Evolutionary conservation across 805 yeast species (phyloP), one percentile per base, ranked within the genome.

Genomic region (Metschnikowia lachancei): DNA sequence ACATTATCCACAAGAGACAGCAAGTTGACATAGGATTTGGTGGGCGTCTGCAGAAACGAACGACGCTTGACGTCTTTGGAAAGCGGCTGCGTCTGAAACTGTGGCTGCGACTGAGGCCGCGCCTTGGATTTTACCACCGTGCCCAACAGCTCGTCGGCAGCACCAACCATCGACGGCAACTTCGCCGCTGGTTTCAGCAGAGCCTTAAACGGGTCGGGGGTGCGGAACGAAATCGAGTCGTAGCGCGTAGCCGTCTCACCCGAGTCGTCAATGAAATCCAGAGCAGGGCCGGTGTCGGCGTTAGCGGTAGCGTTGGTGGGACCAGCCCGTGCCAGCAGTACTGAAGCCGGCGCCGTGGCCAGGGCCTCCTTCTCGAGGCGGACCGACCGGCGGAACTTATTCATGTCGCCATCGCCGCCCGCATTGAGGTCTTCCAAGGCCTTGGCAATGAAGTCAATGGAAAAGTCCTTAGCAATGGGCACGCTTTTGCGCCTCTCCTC

Each of bases 341-440:
- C n/a, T n/a, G n/a, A n/a, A n/a, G 29, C 10, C 8, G 17, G 2
- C 29, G 29, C n/a, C 7, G 19, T 4, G 11, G 37, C 20, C 40
- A 24, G n/a, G 13, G n/a, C 19, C 9, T 29, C 30, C 20, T 19
- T 31, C 20, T 39, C 41, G 3, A 16, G 41, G 19, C 77, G 52
- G 13, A 70, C 69, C 2, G 75, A 70, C 42, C 64, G 58, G 45
- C 77, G 58, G 51, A 65, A 72, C 51, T 64, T 67, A 37, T 60
- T 66, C 32, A 72, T 59, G 46, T 72, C 76, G 10, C 77, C 76
- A 46, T 72, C 61, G 5, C 77, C 77, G 11, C 77, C 77, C 1
- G 64, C 55, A 46, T 71, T 70, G 51, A 72, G 64, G 53, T 72
- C 77, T 51, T 72, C 76, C 29, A 72, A 56, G 1, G 76, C 76